Base-by-base conservation (phyloP, 2,329 filamentous ascomycete genomes). In the Alternaria sp. region DNA sequence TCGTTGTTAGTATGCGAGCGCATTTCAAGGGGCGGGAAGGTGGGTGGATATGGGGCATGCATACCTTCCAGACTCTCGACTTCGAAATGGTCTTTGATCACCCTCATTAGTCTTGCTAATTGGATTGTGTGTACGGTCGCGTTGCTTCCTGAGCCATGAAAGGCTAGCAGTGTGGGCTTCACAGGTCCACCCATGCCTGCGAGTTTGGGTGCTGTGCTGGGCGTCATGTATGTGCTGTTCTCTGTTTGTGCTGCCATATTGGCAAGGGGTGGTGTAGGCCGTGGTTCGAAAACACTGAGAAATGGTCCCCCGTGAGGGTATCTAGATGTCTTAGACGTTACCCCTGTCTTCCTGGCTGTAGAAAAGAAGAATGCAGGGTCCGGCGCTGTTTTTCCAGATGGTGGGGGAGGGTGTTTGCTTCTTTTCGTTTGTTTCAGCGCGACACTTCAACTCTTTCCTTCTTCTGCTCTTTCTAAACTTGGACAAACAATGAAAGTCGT, bases 81-180 rank as follows among this genome's bases (percentile, higher is more conserved):
- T 2, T 74, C 57, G 32, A 79, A 78, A 28, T 74, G 50, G 1
- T 65, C 60, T 52, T 68, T 71, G 10, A 79, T 52, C 3, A 70
- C 46, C 10, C 73, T 61, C 10, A 59, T 67, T 23, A 80, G 59
- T 11, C 78, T 71, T 12, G 77, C 76, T 7, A 78, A 58, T 43
- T 80, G 78, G 11, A 79, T 69, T 2, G 65, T 72, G 54, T 79
- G 77, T 17, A 79, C 69, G 13, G 70, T 75, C 3, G 67, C 69
- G 57, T 79, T 80, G 28, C 69, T 71, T 17, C 78, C 78, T 6
- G 72, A 74, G 64, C 78, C 78, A 55, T 80, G 78, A 68, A 80
- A 78, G 19, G 76, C 70, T 11, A 80, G 73, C 13, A 80, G 44
- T 1, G 73, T 77, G 1, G 77, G 75, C 52, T 78, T 79, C 5